Evolutionary conservation across 164 flowering plant genomes (phyloP).

Genomic region (Piper longum): DNA sequence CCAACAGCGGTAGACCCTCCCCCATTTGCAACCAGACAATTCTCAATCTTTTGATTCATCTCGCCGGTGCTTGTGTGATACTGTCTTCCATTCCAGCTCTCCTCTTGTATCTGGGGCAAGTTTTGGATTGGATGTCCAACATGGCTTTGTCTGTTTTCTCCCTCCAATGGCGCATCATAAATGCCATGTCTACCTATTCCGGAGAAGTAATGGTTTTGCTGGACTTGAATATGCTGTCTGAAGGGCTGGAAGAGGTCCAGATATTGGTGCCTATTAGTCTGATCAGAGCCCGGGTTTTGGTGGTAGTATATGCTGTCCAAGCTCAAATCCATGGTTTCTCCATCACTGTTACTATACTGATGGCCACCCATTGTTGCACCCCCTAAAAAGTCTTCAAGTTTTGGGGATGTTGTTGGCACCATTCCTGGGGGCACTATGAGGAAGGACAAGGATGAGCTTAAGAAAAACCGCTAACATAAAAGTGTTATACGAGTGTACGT

Average conservation of each 20-base stretch:
- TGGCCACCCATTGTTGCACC: conserved; percentile 37
- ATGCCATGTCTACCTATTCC: conserved; percentile 22
- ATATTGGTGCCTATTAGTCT: conserved; percentile 20
- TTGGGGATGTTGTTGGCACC: conserved; percentile 47
- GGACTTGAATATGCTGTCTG: conserved; percentile 23
- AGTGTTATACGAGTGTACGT: background rate
- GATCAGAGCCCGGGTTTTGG: conserved; percentile 24
- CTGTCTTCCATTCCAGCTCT: conserved; percentile 33
- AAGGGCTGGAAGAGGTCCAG: conserved; percentile 20
- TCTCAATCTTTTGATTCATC: conserved; percentile 25
- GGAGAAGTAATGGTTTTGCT: conserved; percentile 25
- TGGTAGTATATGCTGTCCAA: conserved; percentile 60
- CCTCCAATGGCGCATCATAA: conserved; percentile 22
- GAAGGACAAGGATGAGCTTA: background rate
- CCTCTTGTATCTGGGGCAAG: conserved; percentile 12
- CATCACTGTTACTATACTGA: background rate
- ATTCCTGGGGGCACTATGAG: conserved; percentile 23
- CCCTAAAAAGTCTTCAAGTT: conserved; percentile 81
- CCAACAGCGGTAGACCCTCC: conserved; percentile 22
- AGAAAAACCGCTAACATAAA: background rate
- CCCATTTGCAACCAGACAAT: conserved; percentile 12
- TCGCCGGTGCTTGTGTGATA: conserved; percentile 11
- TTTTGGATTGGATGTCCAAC: too few relatives aligned
- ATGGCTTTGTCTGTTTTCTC: conserved; percentile 11
- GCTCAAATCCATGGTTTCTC: conserved; percentile 58